Conservation (phyloP, 2,329 filamentous ascomycete genomes). For the Ascochyta pisi region DNA sequence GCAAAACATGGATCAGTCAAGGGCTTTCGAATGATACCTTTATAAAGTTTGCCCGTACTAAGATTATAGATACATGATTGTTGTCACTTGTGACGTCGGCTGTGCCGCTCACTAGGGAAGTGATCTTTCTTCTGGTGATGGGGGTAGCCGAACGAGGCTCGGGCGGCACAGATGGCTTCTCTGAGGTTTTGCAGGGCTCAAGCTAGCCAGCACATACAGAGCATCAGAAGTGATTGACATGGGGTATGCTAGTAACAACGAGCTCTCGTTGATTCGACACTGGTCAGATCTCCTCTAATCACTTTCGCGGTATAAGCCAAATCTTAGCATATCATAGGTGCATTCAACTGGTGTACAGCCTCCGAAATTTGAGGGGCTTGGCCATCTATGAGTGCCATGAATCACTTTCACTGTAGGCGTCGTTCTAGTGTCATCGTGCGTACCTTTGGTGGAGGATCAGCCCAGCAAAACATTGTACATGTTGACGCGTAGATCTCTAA, state of each 20-base stretch:
- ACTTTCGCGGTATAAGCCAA: no score
- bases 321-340: no score
- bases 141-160: neutral
- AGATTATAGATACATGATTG: neutral
- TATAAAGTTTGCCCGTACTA: neutral
- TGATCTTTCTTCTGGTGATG: neutral
- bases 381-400: neutral
- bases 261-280: neutral
- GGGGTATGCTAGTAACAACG: neutral
- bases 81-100: neutral
- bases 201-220: neutral
- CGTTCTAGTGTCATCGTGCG: no score
- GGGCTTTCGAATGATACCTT: neutral
- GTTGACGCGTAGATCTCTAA: slow-evolving; percentile 9
- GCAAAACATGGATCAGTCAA: no score
- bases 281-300: neutral
- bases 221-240: neutral
- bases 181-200: neutral
- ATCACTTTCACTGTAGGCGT: neutral
- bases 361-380: no score
- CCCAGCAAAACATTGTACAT: slow-evolving; percentile 9
- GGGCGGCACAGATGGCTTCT: neutral
- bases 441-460: neutral
- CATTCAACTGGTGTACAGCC: no score
- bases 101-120: slow-evolving; percentile 5